These are phyloP conservation scores for Ophiognomonia clavigignenti-juglandacearum DNA, from an alignment of 2,329 filamentous ascomycete species.

Conservation along the genomic window DNA sequence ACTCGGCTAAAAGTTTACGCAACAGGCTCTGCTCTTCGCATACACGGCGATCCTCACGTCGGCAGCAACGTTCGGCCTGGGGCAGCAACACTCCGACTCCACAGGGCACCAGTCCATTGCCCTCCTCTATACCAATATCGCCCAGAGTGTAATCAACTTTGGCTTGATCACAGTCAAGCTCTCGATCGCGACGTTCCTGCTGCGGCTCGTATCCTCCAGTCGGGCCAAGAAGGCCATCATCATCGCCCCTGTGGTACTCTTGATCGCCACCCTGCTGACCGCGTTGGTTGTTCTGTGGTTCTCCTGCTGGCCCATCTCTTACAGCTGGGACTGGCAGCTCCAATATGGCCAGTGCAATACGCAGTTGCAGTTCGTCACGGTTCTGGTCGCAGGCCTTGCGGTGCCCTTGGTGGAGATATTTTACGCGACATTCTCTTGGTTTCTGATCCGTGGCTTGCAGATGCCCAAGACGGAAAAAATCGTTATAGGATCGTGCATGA, in stretches of 20 bases:
- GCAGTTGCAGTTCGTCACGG: not conserved
- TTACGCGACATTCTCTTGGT: conserved; percentile 14
- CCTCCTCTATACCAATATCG: conserved; percentile 1
- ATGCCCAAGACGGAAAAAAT: conserved; percentile 15
- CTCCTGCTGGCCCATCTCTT: conserved; percentile 9
- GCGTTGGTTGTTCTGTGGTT: conserved; percentile 9
- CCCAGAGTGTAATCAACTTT: conserved; percentile 1
- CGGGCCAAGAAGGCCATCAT: not conserved
- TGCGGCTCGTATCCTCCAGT: conserved; percentile 5
- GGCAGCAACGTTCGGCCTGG: conserved; percentile 4
- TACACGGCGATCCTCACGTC: conserved; percentile 7
- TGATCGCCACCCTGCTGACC: not conserved
- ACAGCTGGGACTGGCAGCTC: conserved; percentile 5
- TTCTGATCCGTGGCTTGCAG: conserved; percentile 2
- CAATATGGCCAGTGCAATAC: not conserved
- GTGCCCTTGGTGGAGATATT: conserved; percentile 10
- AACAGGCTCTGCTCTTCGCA: conserved; percentile 1
- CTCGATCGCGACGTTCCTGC: conserved; percentile 12
- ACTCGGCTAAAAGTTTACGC: too few relatives aligned
- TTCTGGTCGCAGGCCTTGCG: not conserved
- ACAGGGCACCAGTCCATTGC: not conserved
- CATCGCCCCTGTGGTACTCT: conserved; percentile 2
- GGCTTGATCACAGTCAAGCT: conserved; percentile 5
- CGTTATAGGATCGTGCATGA: conserved; percentile 14
- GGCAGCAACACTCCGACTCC: not conserved